These are phyloP conservation scores for Paramyrothecium roridum DNA, from an alignment of 2,329 filamentous ascomycete genomes.

Conservation along the genomic window DNA sequence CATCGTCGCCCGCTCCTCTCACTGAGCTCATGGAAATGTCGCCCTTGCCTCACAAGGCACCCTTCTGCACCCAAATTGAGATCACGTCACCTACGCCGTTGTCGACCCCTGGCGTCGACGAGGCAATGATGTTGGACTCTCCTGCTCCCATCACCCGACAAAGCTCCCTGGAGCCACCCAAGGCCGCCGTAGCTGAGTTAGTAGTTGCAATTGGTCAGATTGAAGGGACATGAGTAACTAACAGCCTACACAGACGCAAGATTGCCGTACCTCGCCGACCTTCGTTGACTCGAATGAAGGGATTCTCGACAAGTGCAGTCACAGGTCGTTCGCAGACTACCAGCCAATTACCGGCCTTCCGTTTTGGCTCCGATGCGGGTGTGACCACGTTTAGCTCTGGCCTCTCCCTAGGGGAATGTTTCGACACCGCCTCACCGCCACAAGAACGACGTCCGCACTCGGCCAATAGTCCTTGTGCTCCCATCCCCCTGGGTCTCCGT, in stretches of 20 bases:
- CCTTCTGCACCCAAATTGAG: conserved; percentile 63
- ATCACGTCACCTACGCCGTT: conserved; percentile 71
- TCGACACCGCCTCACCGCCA: conserved; percentile 69
- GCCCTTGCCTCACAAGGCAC: conserved; percentile 81
- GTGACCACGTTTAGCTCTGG: conserved; percentile 24
- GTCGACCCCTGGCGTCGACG: conserved; percentile 37
- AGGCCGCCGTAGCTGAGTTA: conserved; percentile 50
- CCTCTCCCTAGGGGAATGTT: conserved; percentile 75
- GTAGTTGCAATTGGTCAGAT: conserved; percentile 17
- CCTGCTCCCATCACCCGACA: conserved; percentile 48
- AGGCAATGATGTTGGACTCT: conserved; percentile 55
- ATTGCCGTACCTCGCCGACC: conserved; percentile 70
- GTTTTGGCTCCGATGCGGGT: conserved; percentile 54
- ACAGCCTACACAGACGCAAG: conserved; percentile 49
- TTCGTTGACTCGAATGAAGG: conserved; percentile 71
- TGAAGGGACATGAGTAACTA: conserved; percentile 11
- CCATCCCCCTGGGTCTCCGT: conserved; percentile 57
- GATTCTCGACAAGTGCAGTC: conserved; percentile 65
- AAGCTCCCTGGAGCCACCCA: conserved; percentile 45
- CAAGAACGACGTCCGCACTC: conserved; percentile 63
- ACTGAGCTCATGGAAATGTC: conserved; percentile 91
- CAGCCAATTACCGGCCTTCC: conserved; percentile 68
- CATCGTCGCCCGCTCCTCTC: conserved; percentile 73
- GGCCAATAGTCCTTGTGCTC: conserved; percentile 55
- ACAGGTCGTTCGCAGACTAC: conserved; percentile 60